Evolutionary conservation across 2,329 filamentous ascomycete genomes (phyloP), one percentile per base, ranked within the genome.

Genomic region (Xylaria sp.): DNA sequence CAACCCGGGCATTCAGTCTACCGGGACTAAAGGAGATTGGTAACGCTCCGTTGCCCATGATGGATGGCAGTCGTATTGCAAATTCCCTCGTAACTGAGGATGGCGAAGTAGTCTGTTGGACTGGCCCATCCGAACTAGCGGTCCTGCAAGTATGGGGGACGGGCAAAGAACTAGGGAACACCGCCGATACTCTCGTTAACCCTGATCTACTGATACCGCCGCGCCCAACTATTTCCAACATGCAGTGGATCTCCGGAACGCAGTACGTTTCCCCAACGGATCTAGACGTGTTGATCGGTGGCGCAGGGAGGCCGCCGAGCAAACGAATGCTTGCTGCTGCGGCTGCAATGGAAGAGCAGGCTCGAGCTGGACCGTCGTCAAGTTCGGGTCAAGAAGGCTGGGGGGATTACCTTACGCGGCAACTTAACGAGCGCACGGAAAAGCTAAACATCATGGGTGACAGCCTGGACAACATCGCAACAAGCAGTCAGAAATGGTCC

Each of bases 241-340:
- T 99, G 37, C 93, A 98, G 77, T 99, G 95, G 95, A 92, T 99
- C 54, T 90, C 93, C 0, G 95, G 95, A 3, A 98, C 94, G 1
- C 94, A 97, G 76, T 90, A 96, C 70, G 85, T 99, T 46, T 92
- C 92, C 1, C 90, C 92, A 0, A 83, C 88, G 1, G 95, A 99
- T 71, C 87, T 99, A 71, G 95, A 98, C 72, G 78, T 97, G 2
- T 81, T 99, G 1, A 95, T 99, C 62, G 92, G 94, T 52, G 94
- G 94, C 0, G 89, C 93, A 1, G 90, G 95, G 71, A 86, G 95
- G 2, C 95, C 94, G 3, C 89, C 92, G 1, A 95, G 91, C 62
- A 96, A 96, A 77, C 87, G 90, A 35, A 96, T 96, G 91, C 75
- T 95, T 48, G 90, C 89, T 1, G 93, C 95, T 51, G 85, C 90